These are phyloP conservation scores for Cyberlindnera galapagoensis DNA, from an alignment of 805 yeast species.

Conservation along the genomic window DNA sequence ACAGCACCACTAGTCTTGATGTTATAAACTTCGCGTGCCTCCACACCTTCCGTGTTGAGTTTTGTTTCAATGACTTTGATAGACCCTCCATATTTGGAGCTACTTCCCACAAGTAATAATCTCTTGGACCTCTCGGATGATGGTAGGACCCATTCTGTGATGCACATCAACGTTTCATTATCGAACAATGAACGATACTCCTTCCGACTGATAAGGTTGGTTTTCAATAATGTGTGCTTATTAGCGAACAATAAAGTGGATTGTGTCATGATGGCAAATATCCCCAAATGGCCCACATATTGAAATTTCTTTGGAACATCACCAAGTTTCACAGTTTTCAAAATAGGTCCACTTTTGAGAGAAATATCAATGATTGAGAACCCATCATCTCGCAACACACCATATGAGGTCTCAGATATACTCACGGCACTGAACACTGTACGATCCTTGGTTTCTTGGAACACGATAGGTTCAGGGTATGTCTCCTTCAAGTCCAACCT, in stretches of 20 bases:
- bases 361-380: conserved; percentile 22
- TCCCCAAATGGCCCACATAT: conserved; percentile 19
- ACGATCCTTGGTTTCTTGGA: conserved; percentile 17
- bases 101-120: conserved; percentile 30
- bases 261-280: conserved; percentile 20
- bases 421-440: conserved; percentile 7
- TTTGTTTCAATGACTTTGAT: conserved; percentile 18
- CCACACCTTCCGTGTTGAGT: conserved; percentile 6
- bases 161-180: conserved; percentile 24
- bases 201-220: conserved; percentile 6
- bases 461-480: conserved; percentile 15
- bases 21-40: conserved; percentile 13
- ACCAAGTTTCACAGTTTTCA: conserved; percentile 22
- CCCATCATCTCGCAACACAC: conserved; percentile 30
- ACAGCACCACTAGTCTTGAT: conserved; percentile 21
- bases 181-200: conserved; percentile 7
- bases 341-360: conserved; percentile 9
- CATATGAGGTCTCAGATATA: conserved; percentile 11
- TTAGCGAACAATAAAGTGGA: conserved; percentile 15
- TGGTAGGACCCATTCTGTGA: conserved; percentile 31
- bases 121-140: conserved; percentile 16
- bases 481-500: conserved; percentile 4
- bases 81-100: conserved; percentile 15
- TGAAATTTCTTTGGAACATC: conserved; percentile 23
- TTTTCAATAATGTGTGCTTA: conserved; percentile 10